Conservation (phyloP, 2,329 filamentous ascomycete genomes). For the Botrytis cinerea region DNA sequence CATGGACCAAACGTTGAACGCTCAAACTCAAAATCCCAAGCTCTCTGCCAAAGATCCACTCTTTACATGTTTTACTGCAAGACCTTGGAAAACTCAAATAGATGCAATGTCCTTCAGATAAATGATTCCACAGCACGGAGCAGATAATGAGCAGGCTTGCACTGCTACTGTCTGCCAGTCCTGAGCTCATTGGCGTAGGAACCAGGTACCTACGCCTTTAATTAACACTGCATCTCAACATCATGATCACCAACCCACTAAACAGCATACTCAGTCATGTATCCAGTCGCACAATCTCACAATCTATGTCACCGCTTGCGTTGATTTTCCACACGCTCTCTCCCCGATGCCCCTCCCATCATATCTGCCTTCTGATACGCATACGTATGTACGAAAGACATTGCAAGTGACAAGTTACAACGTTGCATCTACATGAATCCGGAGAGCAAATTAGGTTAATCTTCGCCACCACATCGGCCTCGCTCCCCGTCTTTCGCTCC, state of each 20-base stretch:
- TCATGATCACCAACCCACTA: not conserved
- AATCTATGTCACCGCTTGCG: not conserved
- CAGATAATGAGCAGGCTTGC: not conserved
- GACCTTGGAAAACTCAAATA: not conserved
- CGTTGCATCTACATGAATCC: not conserved
- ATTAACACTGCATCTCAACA: conserved; percentile 1
- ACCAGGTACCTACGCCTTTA: not conserved
- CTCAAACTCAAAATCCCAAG: conserved; percentile 1
- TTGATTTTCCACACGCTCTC: not conserved
- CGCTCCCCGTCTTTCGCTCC: not conserved
- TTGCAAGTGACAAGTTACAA: not conserved
- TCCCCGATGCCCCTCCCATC: not conserved
- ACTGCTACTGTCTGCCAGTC: not conserved
- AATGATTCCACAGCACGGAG: conserved; percentile 2
- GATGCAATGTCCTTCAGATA: not conserved
- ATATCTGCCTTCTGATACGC: not conserved
- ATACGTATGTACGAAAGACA: not conserved
- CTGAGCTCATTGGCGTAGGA: not conserved
- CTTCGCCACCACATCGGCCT: conserved; percentile 6
- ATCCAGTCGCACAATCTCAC: not conserved
- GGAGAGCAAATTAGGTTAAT: conserved; percentile 13
- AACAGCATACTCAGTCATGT: not conserved
- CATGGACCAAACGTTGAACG: not conserved
- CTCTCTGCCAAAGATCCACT: not conserved
- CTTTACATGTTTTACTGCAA: not conserved